Evolutionary conservation across 306 rosid genomes (phyloP).

Genomic region (Adenanthera pavonina): DNA sequence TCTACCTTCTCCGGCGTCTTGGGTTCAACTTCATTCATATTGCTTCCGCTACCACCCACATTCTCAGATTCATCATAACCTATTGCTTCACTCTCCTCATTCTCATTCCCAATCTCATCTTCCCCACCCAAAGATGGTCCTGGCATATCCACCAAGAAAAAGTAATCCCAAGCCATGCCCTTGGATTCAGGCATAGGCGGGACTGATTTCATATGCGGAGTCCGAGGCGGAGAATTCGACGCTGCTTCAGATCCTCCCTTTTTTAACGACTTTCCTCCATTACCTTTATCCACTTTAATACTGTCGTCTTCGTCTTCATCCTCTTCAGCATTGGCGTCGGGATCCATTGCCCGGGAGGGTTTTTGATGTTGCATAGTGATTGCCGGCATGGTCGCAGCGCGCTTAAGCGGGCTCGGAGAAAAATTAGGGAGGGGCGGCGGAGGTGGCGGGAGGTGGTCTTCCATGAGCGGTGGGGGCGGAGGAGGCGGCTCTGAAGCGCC

Average conservation of each 20-base stretch:
- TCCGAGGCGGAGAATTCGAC: conserved; percentile 41
- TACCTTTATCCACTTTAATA: conserved; percentile 23
- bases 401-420: conserved; percentile 70
- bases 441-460: conserved; percentile 55
- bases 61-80: conserved; percentile 39
- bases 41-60: conserved; percentile 20
- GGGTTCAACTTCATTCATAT: conserved; percentile 55
- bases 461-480: conserved; percentile 23
- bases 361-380: conserved; percentile 46
- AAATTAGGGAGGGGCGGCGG: conserved; percentile 78
- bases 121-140: conserved; percentile 59
- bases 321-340: conserved; percentile 61
- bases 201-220: conserved; percentile 54
- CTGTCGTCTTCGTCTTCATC: conserved; percentile 40
- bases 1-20: conserved; percentile 75
- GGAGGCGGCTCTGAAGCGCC: conserved; percentile 34
- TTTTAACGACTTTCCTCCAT: conserved; percentile 32
- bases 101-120: conserved; percentile 40
- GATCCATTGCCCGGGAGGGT: conserved; percentile 11
- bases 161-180: conserved; percentile 81
- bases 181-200: conserved; percentile 79
- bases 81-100: conserved; percentile 41
- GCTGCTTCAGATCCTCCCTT: conserved; percentile 36
- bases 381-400: conserved; percentile 69
- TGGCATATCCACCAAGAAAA: conserved; percentile 70